phyloP scores from a whole-genome alignment of 352 stramenopile genomes.

The Phytophthora pistaciae region DNA sequence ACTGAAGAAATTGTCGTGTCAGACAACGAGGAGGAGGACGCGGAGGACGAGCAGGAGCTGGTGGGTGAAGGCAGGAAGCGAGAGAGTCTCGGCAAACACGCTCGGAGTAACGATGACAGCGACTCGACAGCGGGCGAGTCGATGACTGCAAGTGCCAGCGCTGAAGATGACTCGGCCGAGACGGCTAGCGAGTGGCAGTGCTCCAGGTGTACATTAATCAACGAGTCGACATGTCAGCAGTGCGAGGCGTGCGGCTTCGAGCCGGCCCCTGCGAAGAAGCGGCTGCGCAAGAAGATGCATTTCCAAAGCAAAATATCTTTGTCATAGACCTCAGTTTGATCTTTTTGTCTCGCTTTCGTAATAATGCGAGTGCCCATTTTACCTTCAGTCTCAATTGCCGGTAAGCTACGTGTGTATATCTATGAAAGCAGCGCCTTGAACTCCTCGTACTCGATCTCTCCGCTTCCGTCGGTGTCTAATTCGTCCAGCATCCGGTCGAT shows the following conservation, averaged over 20 bases:
- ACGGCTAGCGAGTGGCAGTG: slow-evolving; percentile 67
- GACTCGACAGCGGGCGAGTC: slow-evolving; percentile 33
- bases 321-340: slow-evolving; percentile 45
- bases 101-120: slow-evolving; percentile 38
- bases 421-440: slow-evolving; percentile 94
- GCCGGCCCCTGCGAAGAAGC: slow-evolving; percentile 54
- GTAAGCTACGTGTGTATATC: too few relatives aligned
- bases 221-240: slow-evolving; percentile 55
- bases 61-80: slow-evolving; percentile 11
- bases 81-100: slow-evolving; percentile 39
- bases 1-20: slow-evolving; percentile 48
- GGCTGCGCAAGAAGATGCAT: slow-evolving; percentile 73
- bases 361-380: neutral
- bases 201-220: slow-evolving; percentile 83
- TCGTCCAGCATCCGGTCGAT: slow-evolving; percentile 97
- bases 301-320: slow-evolving; percentile 85
- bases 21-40: slow-evolving; percentile 36
- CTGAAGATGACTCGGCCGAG: slow-evolving; percentile 25
- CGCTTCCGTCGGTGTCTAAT: slow-evolving; percentile 94
- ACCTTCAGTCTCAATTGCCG: too few relatives aligned
- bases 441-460: slow-evolving; percentile 97
- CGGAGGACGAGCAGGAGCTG: slow-evolving; percentile 20
- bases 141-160: slow-evolving; percentile 13
- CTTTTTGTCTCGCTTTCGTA: neutral
- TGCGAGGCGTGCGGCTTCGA: slow-evolving; percentile 81